A percentile compares a stretch with the other conserved stretches of the same genome.
phyloP scores from a whole-genome alignment of 331 rosid species.

The Pyrus hybrid region DNA sequence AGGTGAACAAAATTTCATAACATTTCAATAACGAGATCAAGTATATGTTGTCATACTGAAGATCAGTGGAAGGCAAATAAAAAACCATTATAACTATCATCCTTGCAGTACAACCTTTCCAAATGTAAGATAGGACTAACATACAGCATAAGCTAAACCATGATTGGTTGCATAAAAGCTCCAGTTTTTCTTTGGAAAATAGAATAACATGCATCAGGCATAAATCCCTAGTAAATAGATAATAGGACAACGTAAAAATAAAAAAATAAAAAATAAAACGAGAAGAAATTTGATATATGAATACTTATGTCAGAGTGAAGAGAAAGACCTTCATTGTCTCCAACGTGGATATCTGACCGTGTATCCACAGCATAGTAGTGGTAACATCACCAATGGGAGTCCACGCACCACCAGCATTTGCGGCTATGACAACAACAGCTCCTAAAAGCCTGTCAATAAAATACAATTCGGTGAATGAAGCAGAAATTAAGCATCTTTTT shows the following conservation, averaged over 20 bases:
- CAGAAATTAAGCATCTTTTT: not conserved
- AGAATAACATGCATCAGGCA: not conserved
- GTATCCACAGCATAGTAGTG: constrained; percentile 97
- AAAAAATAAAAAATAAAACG: no score
- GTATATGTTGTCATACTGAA: not conserved
- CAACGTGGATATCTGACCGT: constrained; percentile 85
- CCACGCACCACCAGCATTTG: constrained; percentile 99
- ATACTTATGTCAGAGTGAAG: not conserved
- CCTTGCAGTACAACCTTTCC: not conserved
- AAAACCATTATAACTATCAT: not conserved
- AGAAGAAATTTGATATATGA: not conserved
- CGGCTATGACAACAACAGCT: constrained; percentile 92
- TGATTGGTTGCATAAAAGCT: no score
- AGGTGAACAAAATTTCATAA: not conserved
- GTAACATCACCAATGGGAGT: constrained; percentile 98
- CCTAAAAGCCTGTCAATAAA: constrained; percentile 76
- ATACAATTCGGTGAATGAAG: constrained; percentile 7
- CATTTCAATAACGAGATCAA: not conserved
- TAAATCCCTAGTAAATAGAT: not conserved
- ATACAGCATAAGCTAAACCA: not conserved
- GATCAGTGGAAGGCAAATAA: not conserved
- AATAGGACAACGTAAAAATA: not conserved
- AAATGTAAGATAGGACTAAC: not conserved
- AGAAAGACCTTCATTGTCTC: constrained; percentile 65
- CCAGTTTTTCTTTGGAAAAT: no score